These are phyloP conservation scores for Auriculariales sp. DNA, from an alignment of 768 basidiomycete genomes.

Conservation along the genomic window DNA sequence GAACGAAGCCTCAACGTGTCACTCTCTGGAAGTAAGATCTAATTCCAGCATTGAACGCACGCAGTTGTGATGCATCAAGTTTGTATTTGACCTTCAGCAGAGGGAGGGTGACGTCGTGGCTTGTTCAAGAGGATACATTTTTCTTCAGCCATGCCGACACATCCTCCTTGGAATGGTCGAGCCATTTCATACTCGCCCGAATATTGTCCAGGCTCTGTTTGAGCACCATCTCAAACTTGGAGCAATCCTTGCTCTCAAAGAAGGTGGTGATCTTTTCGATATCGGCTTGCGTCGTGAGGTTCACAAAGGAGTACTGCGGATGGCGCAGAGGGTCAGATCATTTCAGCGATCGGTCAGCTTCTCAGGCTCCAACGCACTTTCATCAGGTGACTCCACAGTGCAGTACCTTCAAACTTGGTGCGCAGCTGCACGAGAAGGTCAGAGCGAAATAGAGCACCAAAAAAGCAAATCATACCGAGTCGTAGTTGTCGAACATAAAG, in stretches of 20 bases:
- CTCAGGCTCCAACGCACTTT: not conserved
- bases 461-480: slow-evolving; percentile 27
- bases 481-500: slow-evolving; percentile 60
- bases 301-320: slow-evolving; percentile 7
- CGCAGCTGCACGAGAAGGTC: not conserved
- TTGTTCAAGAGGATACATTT: too few relatives aligned
- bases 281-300: not conserved
- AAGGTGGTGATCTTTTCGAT: slow-evolving; percentile 40
- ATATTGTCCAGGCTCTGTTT: slow-evolving; percentile 59
- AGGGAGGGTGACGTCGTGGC: too few relatives aligned
- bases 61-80: too few relatives aligned
- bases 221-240: slow-evolving; percentile 50
- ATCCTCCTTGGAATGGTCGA: slow-evolving; percentile 45
- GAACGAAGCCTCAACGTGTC: too few relatives aligned
- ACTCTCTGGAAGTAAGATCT: too few relatives aligned
- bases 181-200: slow-evolving; percentile 41
- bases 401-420: not conserved
- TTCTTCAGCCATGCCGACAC: slow-evolving; percentile 37
- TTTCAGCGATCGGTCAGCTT: too few relatives aligned
- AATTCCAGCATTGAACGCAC: too few relatives aligned
- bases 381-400: not conserved
- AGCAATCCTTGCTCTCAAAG: slow-evolving; percentile 58
- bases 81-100: too few relatives aligned
- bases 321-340: too few relatives aligned
- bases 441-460: not conserved